Percentiles rank a stretch among this genome's conserved stretches.
These are phyloP conservation scores for Nannizzia gypsea DNA, from an alignment of 2,329 filamentous ascomycete genomes.

Conservation along the genomic window DNA sequence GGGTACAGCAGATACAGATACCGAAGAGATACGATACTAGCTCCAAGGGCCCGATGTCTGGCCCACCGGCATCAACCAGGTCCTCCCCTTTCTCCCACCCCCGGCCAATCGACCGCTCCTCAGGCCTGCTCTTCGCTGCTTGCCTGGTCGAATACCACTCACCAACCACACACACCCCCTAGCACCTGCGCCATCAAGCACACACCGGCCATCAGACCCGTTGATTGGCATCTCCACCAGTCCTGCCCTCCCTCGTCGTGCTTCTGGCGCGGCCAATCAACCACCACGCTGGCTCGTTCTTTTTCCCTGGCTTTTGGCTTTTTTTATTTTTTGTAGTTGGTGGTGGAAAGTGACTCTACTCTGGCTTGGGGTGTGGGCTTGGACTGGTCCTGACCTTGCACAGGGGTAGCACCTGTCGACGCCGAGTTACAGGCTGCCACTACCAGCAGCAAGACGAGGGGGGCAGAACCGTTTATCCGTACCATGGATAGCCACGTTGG, in stretches of 20 bases:
- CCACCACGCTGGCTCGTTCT: background rate
- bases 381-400: background rate
- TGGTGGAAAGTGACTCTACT: too few species aligned
- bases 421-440: background rate
- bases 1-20: background rate
- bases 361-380: too few species aligned
- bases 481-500: background rate
- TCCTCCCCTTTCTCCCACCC: background rate
- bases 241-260: background rate
- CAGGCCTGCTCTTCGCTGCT: background rate
- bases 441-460: background rate
- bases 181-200: background rate
- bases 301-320: background rate
- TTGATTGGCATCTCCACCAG: background rate
- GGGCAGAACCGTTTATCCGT: background rate
- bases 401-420: background rate
- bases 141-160: background rate
- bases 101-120: slow-evolving; percentile 1
- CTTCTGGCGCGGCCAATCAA: background rate
- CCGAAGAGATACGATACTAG: background rate
- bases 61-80: slow-evolving; percentile 1
- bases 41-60: background rate
- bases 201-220: background rate
- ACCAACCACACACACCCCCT: background rate
- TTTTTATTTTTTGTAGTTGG: too few species aligned